phyloP scores from a whole-genome alignment of 2,329 filamentous ascomycete genomes.

The Clonostachys chloroleuca region DNA sequence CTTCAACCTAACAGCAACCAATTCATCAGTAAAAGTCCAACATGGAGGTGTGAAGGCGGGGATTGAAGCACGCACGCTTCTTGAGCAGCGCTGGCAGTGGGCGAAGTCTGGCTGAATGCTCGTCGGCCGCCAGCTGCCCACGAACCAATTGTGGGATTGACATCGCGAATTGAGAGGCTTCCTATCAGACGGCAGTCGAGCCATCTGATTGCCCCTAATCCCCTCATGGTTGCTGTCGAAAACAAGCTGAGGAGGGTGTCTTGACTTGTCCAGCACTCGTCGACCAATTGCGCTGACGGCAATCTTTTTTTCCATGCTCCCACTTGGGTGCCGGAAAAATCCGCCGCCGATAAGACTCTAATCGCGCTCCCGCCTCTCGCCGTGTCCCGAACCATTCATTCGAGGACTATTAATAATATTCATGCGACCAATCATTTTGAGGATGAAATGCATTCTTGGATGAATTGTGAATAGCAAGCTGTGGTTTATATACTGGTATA shows the following conservation, averaged over 20 bases:
- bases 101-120: constrained; percentile 24
- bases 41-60: background rate
- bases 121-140: constrained; percentile 16
- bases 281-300: background rate
- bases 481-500: no score
- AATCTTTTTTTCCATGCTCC: background rate
- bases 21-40: no score
- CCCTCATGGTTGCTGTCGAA: constrained; percentile 26
- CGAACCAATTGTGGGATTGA: constrained; percentile 14
- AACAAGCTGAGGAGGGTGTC: background rate
- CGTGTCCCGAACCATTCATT: no score
- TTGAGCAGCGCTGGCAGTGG: constrained; percentile 26
- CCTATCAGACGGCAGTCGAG: constrained; percentile 30
- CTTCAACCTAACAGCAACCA: constrained; percentile 27
- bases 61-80: constrained; percentile 27
- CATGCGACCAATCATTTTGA: no score
- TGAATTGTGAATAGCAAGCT: no score
- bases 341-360: background rate
- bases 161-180: constrained; percentile 16
- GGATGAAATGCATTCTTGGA: no score
- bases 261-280: no score
- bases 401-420: no score
- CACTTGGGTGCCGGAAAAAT: background rate
- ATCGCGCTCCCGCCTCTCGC: background rate
- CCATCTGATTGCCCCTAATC: constrained; percentile 30